Evolutionary conservation across 805 yeast genomes (phyloP).

Genomic region (Candida jianshihensis): DNA sequence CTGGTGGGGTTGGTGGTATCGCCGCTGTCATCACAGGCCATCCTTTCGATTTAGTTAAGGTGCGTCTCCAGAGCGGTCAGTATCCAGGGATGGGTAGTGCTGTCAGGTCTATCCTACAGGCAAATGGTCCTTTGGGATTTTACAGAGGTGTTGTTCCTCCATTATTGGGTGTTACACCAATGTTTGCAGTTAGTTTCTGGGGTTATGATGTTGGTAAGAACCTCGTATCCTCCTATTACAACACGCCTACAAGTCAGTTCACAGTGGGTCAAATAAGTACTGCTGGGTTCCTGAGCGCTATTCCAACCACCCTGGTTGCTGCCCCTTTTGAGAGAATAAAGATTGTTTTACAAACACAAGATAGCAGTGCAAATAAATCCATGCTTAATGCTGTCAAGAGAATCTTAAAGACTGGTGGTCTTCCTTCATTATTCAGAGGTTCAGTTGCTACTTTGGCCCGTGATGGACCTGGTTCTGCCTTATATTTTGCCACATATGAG

Average conservation of each 20-base stretch:
- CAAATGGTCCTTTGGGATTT: slow-evolving; percentile 73
- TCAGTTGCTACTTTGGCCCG: slow-evolving; percentile 88
- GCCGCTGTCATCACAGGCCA: slow-evolving; percentile 96
- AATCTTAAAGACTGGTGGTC: slow-evolving; percentile 74
- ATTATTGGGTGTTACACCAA: slow-evolving; percentile 92
- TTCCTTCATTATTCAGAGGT: slow-evolving; percentile 82
- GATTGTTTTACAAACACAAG: slow-evolving; percentile 82
- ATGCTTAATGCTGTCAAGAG: slow-evolving; percentile 52
- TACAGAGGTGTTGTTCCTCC: slow-evolving; percentile 96
- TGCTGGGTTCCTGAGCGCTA: slow-evolving; percentile 91
- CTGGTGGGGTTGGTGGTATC: slow-evolving; percentile 96
- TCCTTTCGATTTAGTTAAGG: slow-evolving; percentile 92
- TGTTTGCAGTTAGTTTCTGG: slow-evolving; percentile 98
- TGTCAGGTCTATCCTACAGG: slow-evolving; percentile 59
- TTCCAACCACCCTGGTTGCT: slow-evolving; percentile 93
- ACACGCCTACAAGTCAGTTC: slow-evolving; percentile 36
- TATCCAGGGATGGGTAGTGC: slow-evolving; percentile 59
- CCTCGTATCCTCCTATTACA: slow-evolving; percentile 41
- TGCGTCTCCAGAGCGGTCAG: slow-evolving; percentile 74
- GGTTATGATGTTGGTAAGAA: slow-evolving; percentile 92
- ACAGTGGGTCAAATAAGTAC: slow-evolving; percentile 68
- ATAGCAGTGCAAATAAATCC: slow-evolving; percentile 30
- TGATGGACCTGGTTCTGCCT: slow-evolving; percentile 96
- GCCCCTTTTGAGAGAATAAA: slow-evolving; percentile 96
- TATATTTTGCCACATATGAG: slow-evolving; percentile 93